phyloP scores from a whole-genome alignment of 1,284 basidiomycete genomes.

The Apiotrichum gamsii region DNA sequence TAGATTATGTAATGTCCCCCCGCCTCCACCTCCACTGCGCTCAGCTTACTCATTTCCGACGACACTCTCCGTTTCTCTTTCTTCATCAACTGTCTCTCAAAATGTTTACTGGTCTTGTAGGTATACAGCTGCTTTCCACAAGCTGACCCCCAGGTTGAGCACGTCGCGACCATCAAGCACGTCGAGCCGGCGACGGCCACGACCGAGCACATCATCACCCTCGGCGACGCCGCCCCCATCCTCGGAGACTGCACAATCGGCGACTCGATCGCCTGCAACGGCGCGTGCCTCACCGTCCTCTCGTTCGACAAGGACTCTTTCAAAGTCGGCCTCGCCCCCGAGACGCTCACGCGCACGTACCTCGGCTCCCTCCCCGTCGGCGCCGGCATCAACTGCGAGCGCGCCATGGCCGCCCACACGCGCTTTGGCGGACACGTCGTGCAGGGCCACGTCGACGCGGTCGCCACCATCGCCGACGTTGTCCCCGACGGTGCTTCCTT shows the following conservation, averaged over 20 bases:
- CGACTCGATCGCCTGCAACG: slow-evolving; percentile 87
- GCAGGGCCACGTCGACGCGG: slow-evolving; percentile 93
- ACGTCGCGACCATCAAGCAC: slow-evolving; percentile 36
- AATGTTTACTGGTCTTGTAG: slow-evolving; percentile 48
- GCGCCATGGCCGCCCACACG: slow-evolving; percentile 86
- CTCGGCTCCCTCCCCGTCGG: slow-evolving; percentile 75
- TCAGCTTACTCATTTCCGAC: too few species aligned
- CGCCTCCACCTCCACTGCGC: too few species aligned
- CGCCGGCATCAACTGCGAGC: slow-evolving; percentile 83
- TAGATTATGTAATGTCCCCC: too few species aligned
- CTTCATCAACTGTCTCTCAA: neutral
- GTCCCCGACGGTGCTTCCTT: slow-evolving; percentile 79
- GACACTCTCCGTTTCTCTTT: neutral
- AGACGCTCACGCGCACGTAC: slow-evolving; percentile 87
- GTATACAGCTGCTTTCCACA: slow-evolving; percentile 1
- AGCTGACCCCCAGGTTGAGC: slow-evolving; percentile 40
- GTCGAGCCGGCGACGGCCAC: slow-evolving; percentile 32
- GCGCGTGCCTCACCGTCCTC: slow-evolving; percentile 82
- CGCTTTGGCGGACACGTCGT: slow-evolving; percentile 97
- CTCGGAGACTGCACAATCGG: slow-evolving; percentile 88
- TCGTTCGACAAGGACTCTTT: slow-evolving; percentile 71
- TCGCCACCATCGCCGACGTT: slow-evolving; percentile 65
- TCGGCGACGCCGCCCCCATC: slow-evolving; percentile 66
- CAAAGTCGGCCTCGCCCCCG: slow-evolving; percentile 90
- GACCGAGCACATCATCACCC: slow-evolving; percentile 63